Evolutionary conservation across 352 stramenopile genomes (phyloP).

Genomic region (Globisporangium radiosum): DNA sequence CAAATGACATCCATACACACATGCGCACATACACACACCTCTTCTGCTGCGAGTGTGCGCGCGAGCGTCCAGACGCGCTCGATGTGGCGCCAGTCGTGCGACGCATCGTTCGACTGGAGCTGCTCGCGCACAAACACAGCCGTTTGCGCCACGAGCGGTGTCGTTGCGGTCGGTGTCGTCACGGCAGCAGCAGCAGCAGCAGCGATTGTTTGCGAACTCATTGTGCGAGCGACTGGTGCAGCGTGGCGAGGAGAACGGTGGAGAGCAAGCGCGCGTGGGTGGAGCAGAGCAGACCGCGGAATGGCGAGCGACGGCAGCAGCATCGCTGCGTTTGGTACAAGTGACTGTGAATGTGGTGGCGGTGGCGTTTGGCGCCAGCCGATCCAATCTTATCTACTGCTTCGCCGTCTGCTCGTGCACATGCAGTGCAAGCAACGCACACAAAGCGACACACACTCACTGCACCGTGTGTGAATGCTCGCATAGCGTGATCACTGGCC

Average conservation of each 20-base stretch:
- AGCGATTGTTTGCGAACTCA: not conserved
- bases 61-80: constrained; percentile 82
- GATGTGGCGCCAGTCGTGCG: constrained; percentile 85
- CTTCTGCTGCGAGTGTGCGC: constrained; percentile 59
- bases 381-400: too few relatives aligned
- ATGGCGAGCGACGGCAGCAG: not conserved
- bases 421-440: too few relatives aligned
- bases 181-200: not conserved
- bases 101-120: constrained; percentile 61
- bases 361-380: too few relatives aligned
- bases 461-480: too few relatives aligned
- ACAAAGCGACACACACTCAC: too few relatives aligned
- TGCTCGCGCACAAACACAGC: constrained; percentile 29
- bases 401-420: too few relatives aligned
- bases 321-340: too few relatives aligned
- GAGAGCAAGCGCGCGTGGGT: not conserved
- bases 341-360: too few relatives aligned
- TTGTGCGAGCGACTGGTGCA: not conserved
- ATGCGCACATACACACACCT: constrained; percentile 30
- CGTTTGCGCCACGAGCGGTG: constrained; percentile 57
- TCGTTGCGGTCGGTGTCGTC: constrained; percentile 8
- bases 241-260: not conserved
- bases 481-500: too few relatives aligned
- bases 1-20: not conserved
- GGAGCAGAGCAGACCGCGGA: not conserved